A percentile compares a stretch with the other conserved stretches of the same genome.
phyloP scores from a whole-genome alignment of 2,329 filamentous ascomycete species.

The Sordariomycetes sp. region DNA sequence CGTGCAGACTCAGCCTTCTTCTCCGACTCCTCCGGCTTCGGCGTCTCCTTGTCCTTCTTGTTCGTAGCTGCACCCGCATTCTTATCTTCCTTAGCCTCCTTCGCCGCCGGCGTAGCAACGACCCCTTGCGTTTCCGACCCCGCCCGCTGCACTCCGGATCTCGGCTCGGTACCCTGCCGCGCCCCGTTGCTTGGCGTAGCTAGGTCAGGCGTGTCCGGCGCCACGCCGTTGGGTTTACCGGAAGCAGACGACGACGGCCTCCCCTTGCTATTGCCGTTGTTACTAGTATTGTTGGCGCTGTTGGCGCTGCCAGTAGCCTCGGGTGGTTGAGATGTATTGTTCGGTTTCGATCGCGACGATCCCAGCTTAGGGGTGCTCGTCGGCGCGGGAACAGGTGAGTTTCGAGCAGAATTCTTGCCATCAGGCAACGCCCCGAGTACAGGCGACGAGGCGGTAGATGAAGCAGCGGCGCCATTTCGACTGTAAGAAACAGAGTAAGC shows the following conservation, averaged over 20 bases:
- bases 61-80: not conserved
- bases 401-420: slow-evolving; percentile 31
- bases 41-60: slow-evolving; percentile 19
- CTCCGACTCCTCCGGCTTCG: slow-evolving; percentile 14
- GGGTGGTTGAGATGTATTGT: slow-evolving; percentile 45
- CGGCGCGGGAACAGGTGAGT: slow-evolving; percentile 49
- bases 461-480: slow-evolving; percentile 30
- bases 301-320: slow-evolving; percentile 21
- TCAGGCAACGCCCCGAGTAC: slow-evolving; percentile 58
- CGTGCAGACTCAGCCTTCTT: slow-evolving; percentile 6
- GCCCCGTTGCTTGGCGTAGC: slow-evolving; percentile 10
- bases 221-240: slow-evolving; percentile 44
- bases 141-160: slow-evolving; percentile 8
- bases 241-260: slow-evolving; percentile 47
- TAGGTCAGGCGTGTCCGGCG: slow-evolving; percentile 21
- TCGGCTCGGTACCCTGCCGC: slow-evolving; percentile 12
- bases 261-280: slow-evolving; percentile 24
- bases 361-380: slow-evolving; percentile 42
- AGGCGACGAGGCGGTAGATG: slow-evolving; percentile 64
- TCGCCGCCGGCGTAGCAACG: slow-evolving; percentile 5
- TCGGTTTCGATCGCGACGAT: slow-evolving; percentile 62
- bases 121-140: not conserved
- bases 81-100: slow-evolving; percentile 33
- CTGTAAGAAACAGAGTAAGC: slow-evolving; percentile 7
- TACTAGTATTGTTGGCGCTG: not conserved